Percentiles rank a stretch among this genome's conserved stretches.
phyloP scores from a whole-genome alignment of 805 yeast genomes.

The Saturnispora quitensis region DNA sequence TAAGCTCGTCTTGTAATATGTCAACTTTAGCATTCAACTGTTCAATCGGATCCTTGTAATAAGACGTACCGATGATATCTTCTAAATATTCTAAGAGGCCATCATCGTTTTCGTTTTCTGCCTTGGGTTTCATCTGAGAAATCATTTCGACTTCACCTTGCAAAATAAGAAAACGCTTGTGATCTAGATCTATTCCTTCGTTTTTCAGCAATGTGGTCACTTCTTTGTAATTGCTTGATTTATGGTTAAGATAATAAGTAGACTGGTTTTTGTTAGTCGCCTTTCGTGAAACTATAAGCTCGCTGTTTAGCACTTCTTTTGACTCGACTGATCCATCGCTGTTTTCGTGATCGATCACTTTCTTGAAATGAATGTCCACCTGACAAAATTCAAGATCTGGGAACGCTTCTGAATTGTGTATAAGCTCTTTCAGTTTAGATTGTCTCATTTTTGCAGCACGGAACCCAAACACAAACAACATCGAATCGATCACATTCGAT shows the following conservation, averaged over 20 bases:
- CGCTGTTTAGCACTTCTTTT: constrained; percentile 36
- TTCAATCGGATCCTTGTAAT: constrained; percentile 72
- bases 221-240: constrained; percentile 61
- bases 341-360: constrained; percentile 48
- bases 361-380: constrained; percentile 83
- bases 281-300: constrained; percentile 65
- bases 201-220: constrained; percentile 67
- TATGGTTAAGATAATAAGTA: constrained; percentile 65
- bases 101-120: constrained; percentile 85
- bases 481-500: constrained; percentile 95
- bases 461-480: constrained; percentile 95
- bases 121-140: constrained; percentile 98
- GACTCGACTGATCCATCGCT: constrained; percentile 11
- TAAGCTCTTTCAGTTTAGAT: constrained; percentile 81
- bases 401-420: constrained; percentile 76
- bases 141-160: constrained; percentile 99
- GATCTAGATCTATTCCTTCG: constrained; percentile 89
- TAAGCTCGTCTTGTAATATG: constrained; percentile 66
- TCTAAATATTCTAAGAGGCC: constrained; percentile 91
- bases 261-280: constrained; percentile 74
- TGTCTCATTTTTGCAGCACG: constrained; percentile 96
- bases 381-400: constrained; percentile 66
- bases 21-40: constrained; percentile 52
- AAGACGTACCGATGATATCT: constrained; percentile 92
- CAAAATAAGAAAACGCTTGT: constrained; percentile 83